Evolutionary conservation across 495 filamentous ascomycete genomes (phyloP), one percentile per base, ranked within the genome.

Genomic region (Lindgomyces ingoldianus): DNA sequence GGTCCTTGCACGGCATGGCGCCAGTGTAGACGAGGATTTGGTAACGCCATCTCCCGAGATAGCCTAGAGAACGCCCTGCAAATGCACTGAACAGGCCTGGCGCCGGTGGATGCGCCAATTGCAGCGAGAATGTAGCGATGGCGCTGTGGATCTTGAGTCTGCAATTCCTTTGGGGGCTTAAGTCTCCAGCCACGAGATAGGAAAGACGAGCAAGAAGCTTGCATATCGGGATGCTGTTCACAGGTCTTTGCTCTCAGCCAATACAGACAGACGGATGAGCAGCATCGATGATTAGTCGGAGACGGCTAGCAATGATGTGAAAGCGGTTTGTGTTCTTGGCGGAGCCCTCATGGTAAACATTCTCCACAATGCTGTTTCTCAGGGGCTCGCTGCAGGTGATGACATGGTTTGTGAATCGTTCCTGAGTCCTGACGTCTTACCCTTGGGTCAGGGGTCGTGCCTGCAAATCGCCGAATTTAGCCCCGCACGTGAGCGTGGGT

Each of bases 21-120:
- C n/a, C 3, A 16, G 44, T 41, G 24, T 21, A 47, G n/a, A n/a
- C n/a, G n/a, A n/a, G n/a, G n/a, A 30, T 49, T 24, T 48, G 50
- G 49, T 64, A 27, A 42, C 44, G 59, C 59, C 65, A 59, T 68
- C 46, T 52, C 65, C 65, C 41, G 25, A 36, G n/a, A 8, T 16
- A 47, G 41, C 19, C 52, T 62, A 47, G 50, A 19, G 25, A 46
- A 10, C 33, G 33, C 33, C 33, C 33, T 6, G 33, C 6, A 39
- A 39, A 39, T 19, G 29, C 25, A 27, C 29, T 48, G 36, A 12
- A 22, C 33, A 36, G 45, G 26, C 18, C 26, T 52, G 52, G 47
- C 30, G 60, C 19, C 26, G 53, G 9, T 12, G 19, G n/a, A 6
- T 3, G 10, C 18, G 36, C 48, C 54, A 60, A 63, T 68, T 36